These are phyloP conservation scores for Heliamphora exappendiculata DNA, from an alignment of 148 eudicot species.

Conservation along the genomic window DNA sequence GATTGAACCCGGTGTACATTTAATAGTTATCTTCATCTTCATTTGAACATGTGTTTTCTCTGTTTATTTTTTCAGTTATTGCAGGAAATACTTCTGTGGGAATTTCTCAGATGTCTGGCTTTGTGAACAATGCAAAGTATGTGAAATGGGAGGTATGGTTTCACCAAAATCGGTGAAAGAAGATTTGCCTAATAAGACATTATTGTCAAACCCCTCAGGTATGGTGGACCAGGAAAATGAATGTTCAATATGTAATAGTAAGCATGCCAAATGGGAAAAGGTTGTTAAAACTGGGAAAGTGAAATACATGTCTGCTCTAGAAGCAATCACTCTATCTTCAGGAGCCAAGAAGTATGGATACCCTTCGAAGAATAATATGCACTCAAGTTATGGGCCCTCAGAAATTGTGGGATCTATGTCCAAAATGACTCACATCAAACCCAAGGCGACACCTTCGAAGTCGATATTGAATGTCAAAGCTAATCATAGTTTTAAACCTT, in stretches of 20 bases:
- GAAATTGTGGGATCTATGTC: not conserved
- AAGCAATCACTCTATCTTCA: slow-evolving; percentile 24
- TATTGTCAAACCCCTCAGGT: not conserved
- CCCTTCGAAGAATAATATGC: not conserved
- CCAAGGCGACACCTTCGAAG: not conserved
- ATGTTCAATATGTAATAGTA: not conserved
- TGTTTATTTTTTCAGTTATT: slow-evolving; percentile 20
- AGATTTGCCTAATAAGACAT: not conserved
- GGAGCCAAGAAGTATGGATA: slow-evolving; percentile 6
- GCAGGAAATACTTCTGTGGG: slow-evolving; percentile 12
- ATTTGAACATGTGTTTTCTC: not conserved
- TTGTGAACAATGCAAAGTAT: slow-evolving; percentile 29
- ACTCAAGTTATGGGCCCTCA: not conserved
- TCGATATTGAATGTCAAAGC: not conserved
- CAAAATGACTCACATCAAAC: not conserved
- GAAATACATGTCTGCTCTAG: slow-evolving; percentile 17
- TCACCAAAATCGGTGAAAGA: not conserved
- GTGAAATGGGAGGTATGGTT: slow-evolving; percentile 3
- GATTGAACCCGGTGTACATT: not conserved
- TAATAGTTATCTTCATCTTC: not conserved
- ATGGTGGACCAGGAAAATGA: not conserved
- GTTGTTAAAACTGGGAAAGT: slow-evolving; percentile 22
- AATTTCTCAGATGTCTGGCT: slow-evolving; percentile 8
- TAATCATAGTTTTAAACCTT: not conserved
- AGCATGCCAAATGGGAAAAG: slow-evolving; percentile 14